Conservation (phyloP, 2,329 filamentous ascomycete species). For the Fusarium coffeatum region DNA sequence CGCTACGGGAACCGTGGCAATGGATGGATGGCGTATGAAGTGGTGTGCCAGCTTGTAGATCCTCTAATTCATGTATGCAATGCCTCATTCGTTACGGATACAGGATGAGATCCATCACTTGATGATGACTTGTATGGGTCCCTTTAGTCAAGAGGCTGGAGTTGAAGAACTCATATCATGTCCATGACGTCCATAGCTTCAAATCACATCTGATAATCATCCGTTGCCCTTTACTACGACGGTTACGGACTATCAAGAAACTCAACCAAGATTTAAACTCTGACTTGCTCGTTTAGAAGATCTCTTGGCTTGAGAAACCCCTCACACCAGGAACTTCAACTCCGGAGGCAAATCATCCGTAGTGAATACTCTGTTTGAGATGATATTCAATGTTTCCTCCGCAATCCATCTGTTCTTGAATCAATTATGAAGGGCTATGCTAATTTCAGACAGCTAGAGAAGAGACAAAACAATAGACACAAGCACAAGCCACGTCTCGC, state of each 20-base stretch:
- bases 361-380: slow-evolving; percentile 1
- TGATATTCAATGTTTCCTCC: slow-evolving; percentile 11
- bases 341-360: background rate
- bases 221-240: slow-evolving; percentile 15
- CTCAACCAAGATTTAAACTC: slow-evolving; percentile 33
- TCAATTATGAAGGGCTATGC: slow-evolving; percentile 4
- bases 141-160: slow-evolving; percentile 9
- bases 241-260: slow-evolving; percentile 8
- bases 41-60: slow-evolving; percentile 39
- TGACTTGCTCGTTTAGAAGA: slow-evolving; percentile 14
- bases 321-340: slow-evolving; percentile 37
- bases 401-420: background rate
- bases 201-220: background rate
- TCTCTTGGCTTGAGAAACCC: slow-evolving; percentile 22
- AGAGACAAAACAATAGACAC: slow-evolving; percentile 29
- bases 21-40: slow-evolving; percentile 14
- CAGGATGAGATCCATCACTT: slow-evolving; percentile 1
- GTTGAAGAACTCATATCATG: slow-evolving; percentile 8
- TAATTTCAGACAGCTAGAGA: slow-evolving; percentile 27
- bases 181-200: slow-evolving; percentile 22
- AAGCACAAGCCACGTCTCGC: slow-evolving; percentile 41
- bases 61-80: slow-evolving; percentile 17
- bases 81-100: slow-evolving; percentile 18
- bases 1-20: slow-evolving; percentile 18
- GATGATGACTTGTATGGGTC: slow-evolving; percentile 5